These are phyloP conservation scores for Bathelium albidoporum DNA, from an alignment of 495 filamentous ascomycete species.

Conservation along the genomic window DNA sequence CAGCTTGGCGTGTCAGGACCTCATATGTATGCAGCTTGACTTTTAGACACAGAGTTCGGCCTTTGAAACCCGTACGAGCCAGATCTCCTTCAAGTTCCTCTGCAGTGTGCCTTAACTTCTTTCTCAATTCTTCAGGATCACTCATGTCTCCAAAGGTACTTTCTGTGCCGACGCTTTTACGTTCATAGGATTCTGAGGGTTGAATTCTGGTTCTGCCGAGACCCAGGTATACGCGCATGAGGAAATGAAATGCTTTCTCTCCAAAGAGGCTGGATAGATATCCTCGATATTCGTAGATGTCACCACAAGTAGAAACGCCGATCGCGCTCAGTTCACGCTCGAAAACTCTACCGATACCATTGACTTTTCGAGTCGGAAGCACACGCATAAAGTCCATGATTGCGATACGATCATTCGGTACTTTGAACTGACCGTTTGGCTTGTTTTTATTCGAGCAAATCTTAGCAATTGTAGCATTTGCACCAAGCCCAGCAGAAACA, in stretches of 20 bases:
- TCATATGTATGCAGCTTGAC: slow-evolving; percentile 92
- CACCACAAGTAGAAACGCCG: slow-evolving; percentile 80
- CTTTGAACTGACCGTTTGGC: slow-evolving; percentile 80
- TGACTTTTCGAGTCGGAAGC: slow-evolving; percentile 79
- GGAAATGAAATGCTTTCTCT: slow-evolving; percentile 79
- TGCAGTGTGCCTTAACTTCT: slow-evolving; percentile 67
- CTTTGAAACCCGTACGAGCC: slow-evolving; percentile 67
- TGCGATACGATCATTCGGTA: slow-evolving; percentile 57
- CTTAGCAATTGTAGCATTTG: slow-evolving; percentile 89
- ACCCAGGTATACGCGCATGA: slow-evolving; percentile 75
- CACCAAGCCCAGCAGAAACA: slow-evolving; percentile 87
- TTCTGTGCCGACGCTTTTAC: slow-evolving; percentile 91
- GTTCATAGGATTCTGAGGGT: slow-evolving; percentile 79
- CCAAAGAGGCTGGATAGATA: slow-evolving; percentile 71
- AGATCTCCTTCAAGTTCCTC: slow-evolving; percentile 87
- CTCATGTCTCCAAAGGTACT: slow-evolving; percentile 79
- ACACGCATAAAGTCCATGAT: slow-evolving; percentile 80
- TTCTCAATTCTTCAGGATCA: slow-evolving; percentile 54
- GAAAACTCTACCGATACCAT: slow-evolving; percentile 86
- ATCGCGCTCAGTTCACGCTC: slow-evolving; percentile 85
- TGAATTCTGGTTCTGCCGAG: slow-evolving; percentile 80
- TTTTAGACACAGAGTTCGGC: slow-evolving; percentile 81
- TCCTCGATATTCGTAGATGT: slow-evolving; percentile 68
- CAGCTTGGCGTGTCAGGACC: slow-evolving; percentile 71
- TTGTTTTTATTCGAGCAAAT: slow-evolving; percentile 93